Evolutionary conservation across 495 filamentous ascomycete species (phyloP).

Genomic region (Cercophora samala): DNA sequence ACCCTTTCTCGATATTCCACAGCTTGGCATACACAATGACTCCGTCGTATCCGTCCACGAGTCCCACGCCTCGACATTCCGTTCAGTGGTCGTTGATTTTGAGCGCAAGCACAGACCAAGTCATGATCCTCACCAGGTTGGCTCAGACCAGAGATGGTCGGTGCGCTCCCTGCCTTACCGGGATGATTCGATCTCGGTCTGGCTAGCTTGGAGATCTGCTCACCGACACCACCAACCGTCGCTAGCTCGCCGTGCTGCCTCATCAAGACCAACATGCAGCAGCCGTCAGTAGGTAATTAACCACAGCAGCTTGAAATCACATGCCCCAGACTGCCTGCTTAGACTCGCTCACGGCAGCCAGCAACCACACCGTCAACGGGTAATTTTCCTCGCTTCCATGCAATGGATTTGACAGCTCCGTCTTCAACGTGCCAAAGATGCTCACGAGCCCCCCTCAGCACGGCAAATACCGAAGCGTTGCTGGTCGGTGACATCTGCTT

Average conservation of each 20-base stretch:
- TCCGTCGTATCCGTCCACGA: too few relatives aligned
- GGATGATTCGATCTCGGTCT: constrained; percentile 1
- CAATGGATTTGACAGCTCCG: not conserved
- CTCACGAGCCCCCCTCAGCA: not conserved
- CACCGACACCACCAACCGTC: not conserved
- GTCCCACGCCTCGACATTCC: too few relatives aligned
- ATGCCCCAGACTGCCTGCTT: constrained; percentile 51
- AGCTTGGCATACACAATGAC: not conserved
- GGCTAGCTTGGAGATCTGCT: not conserved
- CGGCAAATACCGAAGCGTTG: not conserved
- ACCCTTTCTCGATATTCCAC: not conserved
- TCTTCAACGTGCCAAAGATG: not conserved
- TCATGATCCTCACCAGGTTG: not conserved
- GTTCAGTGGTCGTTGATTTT: not conserved
- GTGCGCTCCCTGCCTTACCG: not conserved
- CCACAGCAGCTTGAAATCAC: constrained; percentile 14
- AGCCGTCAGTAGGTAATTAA: constrained; percentile 1
- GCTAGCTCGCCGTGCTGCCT: not conserved
- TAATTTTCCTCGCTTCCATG: constrained; percentile 72
- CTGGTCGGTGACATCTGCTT: not conserved
- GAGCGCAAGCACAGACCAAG: not conserved
- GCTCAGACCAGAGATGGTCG: not conserved
- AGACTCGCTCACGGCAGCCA: constrained; percentile 87
- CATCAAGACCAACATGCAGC: constrained; percentile 3
- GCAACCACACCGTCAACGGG: constrained; percentile 98